Percentiles rank a stretch among this genome's conserved stretches.
These are phyloP conservation scores for Camelina neglecta DNA, from an alignment of 345 rosid species.

Conservation along the genomic window DNA sequence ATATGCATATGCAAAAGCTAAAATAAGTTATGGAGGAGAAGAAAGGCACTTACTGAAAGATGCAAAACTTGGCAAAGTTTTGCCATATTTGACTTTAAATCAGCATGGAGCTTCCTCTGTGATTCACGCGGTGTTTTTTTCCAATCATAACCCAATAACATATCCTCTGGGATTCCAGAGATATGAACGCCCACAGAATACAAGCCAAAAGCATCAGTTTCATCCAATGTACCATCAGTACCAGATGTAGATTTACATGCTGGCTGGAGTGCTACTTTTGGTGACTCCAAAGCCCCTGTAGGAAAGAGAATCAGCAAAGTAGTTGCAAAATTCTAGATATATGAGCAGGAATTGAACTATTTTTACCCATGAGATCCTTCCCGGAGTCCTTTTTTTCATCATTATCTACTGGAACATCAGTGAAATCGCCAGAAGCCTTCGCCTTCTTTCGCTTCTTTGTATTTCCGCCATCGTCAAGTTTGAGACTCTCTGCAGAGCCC, in stretches of 20 bases:
- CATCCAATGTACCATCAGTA: constrained; percentile 19
- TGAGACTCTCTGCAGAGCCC: constrained; percentile 38
- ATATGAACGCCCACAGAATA: constrained; percentile 35
- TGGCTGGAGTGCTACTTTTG: constrained; percentile 40
- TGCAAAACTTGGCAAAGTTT: constrained; percentile 67
- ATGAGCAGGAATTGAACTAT: constrained; percentile 28
- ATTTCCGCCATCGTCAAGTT: constrained; percentile 45
- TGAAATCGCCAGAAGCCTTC: constrained; percentile 43
- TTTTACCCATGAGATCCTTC: constrained; percentile 56
- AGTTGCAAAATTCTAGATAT: constrained; percentile 20
- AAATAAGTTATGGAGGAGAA: constrained; percentile 29
- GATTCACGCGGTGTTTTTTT: constrained; percentile 50
- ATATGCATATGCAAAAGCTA: constrained; percentile 23
- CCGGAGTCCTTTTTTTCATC: constrained; percentile 39
- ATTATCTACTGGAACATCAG: constrained; percentile 37
- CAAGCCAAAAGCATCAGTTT: constrained; percentile 30
- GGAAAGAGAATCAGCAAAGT: constrained; percentile 36
- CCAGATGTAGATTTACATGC: constrained; percentile 38
- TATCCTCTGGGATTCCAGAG: constrained; percentile 45
- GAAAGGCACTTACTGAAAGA: constrained; percentile 61
- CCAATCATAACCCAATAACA: constrained; percentile 45
- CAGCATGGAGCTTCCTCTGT: constrained; percentile 65
- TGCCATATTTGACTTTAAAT: constrained; percentile 63
- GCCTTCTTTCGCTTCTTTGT: constrained; percentile 64
- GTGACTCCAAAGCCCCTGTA: constrained; percentile 54